Conservation (phyloP, 257 asterid species). For the Nicotiana tomentosiformis region DNA sequence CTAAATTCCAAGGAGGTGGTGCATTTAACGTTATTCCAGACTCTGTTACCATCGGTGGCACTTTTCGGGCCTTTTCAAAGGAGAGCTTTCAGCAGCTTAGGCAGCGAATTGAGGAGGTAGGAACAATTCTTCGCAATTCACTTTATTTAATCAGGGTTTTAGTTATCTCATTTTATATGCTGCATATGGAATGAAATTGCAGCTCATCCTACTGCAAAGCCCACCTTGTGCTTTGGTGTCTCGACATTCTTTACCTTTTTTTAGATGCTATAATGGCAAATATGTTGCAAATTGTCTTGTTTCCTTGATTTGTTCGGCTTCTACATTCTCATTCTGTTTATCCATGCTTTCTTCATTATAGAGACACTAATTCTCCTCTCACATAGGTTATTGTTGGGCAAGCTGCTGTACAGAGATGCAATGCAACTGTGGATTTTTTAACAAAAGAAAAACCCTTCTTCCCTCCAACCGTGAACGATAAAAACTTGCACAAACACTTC, state of each 20-base stretch:
- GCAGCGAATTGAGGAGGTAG: constrained; percentile 75
- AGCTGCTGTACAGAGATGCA: constrained; percentile 90
- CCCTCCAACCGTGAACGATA: constrained; percentile 71
- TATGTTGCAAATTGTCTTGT: background rate
- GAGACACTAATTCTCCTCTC: constrained; percentile 4
- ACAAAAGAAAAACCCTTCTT: constrained; percentile 38
- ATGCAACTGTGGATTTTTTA: constrained; percentile 57
- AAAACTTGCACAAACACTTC: constrained; percentile 47
- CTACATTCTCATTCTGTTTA: background rate
- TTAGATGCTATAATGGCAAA: background rate
- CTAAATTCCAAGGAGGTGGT: constrained; percentile 80
- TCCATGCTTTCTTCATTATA: background rate
- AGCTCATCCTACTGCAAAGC: background rate
- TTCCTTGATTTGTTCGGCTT: background rate
- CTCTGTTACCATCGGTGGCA: constrained; percentile 90
- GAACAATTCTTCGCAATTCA: background rate
- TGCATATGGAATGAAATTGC: background rate
- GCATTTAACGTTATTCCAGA: constrained; percentile 94
- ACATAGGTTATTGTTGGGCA: constrained; percentile 69
- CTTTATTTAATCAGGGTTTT: background rate
- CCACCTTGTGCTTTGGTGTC: background rate
- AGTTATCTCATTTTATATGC: background rate
- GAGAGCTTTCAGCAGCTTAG: constrained; percentile 61
- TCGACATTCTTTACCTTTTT: background rate
- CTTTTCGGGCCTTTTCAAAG: constrained; percentile 75